Base-by-base conservation (phyloP, 139 green algal genomes). In the Coccomyxa sp. region DNA sequence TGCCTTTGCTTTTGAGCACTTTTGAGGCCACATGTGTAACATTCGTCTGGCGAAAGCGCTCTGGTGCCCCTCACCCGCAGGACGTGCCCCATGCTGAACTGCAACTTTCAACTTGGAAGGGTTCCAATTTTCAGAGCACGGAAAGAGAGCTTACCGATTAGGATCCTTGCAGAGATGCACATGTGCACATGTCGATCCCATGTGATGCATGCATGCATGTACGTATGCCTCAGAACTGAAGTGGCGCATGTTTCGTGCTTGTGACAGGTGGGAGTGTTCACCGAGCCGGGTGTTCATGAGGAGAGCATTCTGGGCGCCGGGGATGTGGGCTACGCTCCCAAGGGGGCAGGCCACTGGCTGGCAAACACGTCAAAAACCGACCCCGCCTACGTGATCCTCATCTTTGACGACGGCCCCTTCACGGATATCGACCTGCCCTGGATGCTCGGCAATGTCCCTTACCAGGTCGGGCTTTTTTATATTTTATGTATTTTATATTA, bases 191-290 rank as follows among this genome's bases (percentile, higher is more conserved):
- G 63, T 21, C 18, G 9, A 71, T 21, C 21, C 18, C 63, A 71
- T 71, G 7, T 71, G 63, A 71, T 21, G 4, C 7, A 25, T 25
- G 63, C 63, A 21, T 1, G 18, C 4, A 9, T 71, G n/a, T n/a
- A n/a, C 4, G 18, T 21, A 9, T 21, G 21, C 18, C 63, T 71
- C 1, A 71, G 63, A 71, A 28, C 18, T 71, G 18, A 25, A 3
- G 18, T 21, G 21, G 63, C 63, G 21, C 18, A 28, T 9, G 18
- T 1, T 25, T 9, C 18, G 1, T 71, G 18, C 63, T 25, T 71
- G 63, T 71, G 63, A 51, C 58, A 82, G 60, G 76, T 67, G 13
- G 71, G 81, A 15, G 31, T 75, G 0, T 80, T 80, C 68, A 76
- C 57, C 59, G 68, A n/a, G 0, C 27, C 68, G 13, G 68, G 68